Percentiles rank a stretch among this genome's conserved stretches.
Conservation (phyloP, 2,329 filamentous ascomycete species). For the Colletotrichum sp. region DNA sequence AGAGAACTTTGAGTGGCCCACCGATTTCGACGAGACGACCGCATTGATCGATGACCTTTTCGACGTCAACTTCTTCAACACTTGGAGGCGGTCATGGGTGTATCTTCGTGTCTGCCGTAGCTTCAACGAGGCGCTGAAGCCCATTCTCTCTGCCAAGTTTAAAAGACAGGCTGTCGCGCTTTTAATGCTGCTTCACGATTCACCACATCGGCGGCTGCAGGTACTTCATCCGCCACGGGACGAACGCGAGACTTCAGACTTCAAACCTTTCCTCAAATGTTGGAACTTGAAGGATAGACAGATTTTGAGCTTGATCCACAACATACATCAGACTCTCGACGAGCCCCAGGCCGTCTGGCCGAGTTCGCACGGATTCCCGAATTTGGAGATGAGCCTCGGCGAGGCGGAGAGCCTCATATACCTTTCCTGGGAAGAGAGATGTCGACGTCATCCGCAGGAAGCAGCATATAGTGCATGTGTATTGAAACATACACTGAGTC, state of each 20-base stretch:
- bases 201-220: not conserved
- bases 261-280: not conserved
- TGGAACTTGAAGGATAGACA: not conserved
- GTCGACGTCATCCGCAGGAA: not conserved
- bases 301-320: not conserved
- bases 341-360: not conserved
- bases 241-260: not conserved
- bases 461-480: not conserved
- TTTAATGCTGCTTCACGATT: not conserved
- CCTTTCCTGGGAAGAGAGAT: not conserved
- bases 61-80: not conserved
- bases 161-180: not conserved
- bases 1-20: not conserved
- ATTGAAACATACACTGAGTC: not conserved
- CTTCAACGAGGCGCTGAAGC: not conserved
- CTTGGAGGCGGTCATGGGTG: not conserved
- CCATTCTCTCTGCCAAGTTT: not conserved
- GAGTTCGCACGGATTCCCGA: not conserved
- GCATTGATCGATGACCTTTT: not conserved
- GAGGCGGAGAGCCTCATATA: not conserved
- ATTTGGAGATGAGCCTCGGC: not conserved
- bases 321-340: not conserved
- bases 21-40: not conserved
- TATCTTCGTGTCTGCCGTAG: not conserved
- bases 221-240: not conserved